phyloP scores from a whole-genome alignment of 805 yeast species.

The Wickerhamomyces sydowiorum region DNA sequence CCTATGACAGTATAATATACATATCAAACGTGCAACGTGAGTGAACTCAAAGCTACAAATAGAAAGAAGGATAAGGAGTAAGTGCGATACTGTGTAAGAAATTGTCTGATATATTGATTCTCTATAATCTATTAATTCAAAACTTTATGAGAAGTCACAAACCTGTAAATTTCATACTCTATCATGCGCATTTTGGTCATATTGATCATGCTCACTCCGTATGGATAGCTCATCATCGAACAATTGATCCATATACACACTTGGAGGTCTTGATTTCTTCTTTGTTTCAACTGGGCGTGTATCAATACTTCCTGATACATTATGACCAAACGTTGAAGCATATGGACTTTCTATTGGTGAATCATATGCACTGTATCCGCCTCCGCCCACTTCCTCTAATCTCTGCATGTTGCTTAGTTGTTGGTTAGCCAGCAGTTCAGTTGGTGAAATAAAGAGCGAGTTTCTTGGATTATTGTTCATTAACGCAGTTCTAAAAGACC shows the following conservation, averaged over 20 bases:
- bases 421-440: conserved; percentile 29
- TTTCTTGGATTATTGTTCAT: conserved; percentile 24
- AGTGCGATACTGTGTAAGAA: too few species aligned
- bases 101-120: too few species aligned
- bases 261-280: conserved; percentile 38
- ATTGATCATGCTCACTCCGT: conserved; percentile 1
- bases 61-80: too few species aligned
- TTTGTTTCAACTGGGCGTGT: background rate
- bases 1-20: too few species aligned
- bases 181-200: conserved; percentile 10
- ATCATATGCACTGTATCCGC: conserved; percentile 1
- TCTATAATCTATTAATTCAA: too few species aligned
- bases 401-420: background rate
- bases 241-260: conserved; percentile 41
- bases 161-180: conserved; percentile 8
- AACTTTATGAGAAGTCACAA: too few species aligned
- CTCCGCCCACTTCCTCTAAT: background rate
- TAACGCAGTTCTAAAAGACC: conserved; percentile 20
- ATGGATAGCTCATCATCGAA: conserved; percentile 25
- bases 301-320: background rate
- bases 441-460: conserved; percentile 50
- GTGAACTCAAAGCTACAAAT: too few species aligned
- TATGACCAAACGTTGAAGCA: conserved; percentile 2
- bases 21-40: too few species aligned
- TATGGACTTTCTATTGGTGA: conserved; percentile 22